phyloP scores from a whole-genome alignment of 768 basidiomycete species.

The Lactarius quietus region DNA sequence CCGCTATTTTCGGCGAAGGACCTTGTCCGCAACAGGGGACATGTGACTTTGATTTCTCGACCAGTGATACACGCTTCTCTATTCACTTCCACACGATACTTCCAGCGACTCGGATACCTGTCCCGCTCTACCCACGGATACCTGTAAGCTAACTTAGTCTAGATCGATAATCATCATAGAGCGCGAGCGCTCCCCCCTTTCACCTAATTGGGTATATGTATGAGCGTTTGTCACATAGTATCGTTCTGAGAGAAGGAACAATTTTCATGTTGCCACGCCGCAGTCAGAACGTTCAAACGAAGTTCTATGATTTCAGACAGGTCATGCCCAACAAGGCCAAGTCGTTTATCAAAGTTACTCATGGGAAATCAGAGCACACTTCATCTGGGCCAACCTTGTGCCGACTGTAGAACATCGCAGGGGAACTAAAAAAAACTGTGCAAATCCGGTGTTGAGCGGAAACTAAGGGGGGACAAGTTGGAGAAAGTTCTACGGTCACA shows the following conservation, averaged over 20 bases:
- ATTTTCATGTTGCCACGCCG: background rate
- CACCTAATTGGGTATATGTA: background rate
- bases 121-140: background rate
- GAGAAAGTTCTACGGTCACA: background rate
- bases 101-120: background rate
- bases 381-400: background rate
- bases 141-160: background rate
- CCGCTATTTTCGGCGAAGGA: conserved; percentile 17
- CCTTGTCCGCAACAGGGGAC: conserved; percentile 17
- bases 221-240: background rate
- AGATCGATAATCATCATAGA: background rate
- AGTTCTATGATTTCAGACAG: background rate
- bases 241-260: background rate
- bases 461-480: background rate
- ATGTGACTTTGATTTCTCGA: conserved; percentile 8
- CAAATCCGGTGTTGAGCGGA: background rate
- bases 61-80: background rate
- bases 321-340: background rate
- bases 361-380: background rate
- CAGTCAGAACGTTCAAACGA: background rate
- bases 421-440: background rate
- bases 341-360: background rate
- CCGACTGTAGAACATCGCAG: background rate
- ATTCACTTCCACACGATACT: background rate
- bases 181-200: background rate